Conservation (phyloP, 1,284 basidiomycete genomes). For the Trichosporon ovoides region DNA sequence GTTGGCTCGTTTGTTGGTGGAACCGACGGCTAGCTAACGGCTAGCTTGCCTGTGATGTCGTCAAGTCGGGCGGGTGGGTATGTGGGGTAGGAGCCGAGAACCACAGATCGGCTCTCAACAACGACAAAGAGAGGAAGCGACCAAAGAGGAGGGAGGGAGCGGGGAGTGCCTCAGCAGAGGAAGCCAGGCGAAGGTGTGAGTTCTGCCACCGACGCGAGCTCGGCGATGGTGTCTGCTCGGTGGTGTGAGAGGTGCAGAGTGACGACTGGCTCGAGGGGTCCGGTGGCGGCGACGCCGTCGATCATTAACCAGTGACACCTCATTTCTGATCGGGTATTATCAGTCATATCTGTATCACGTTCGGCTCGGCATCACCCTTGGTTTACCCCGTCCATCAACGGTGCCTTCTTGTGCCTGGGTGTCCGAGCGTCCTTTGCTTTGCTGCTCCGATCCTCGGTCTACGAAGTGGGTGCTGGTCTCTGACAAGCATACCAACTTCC, state of each 20-base stretch:
- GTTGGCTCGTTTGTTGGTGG: conserved; percentile 1
- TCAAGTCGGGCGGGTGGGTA: not conserved
- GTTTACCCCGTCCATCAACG: not conserved
- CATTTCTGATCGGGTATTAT: not conserved
- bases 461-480: too few relatives aligned
- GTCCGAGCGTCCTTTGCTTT: not conserved
- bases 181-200: not conserved
- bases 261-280: not conserved
- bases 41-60: not conserved
- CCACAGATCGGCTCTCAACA: not conserved
- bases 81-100: not conserved
- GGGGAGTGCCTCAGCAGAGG: not conserved
- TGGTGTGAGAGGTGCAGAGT: conserved; percentile 2
- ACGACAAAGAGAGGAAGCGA: not conserved
- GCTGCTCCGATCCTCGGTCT: not conserved
- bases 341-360: conserved; percentile 1
- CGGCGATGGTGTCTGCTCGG: not conserved
- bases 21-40: not conserved
- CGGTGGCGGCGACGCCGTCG: conserved; percentile 2
- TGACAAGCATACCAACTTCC: too few relatives aligned
- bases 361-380: not conserved
- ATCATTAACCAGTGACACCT: not conserved
- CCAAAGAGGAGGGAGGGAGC: too few relatives aligned
- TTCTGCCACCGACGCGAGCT: not conserved
- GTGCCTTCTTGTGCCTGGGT: too few relatives aligned